phyloP scores from a whole-genome alignment of 495 filamentous ascomycete species.

The Patellaria atrata region DNA sequence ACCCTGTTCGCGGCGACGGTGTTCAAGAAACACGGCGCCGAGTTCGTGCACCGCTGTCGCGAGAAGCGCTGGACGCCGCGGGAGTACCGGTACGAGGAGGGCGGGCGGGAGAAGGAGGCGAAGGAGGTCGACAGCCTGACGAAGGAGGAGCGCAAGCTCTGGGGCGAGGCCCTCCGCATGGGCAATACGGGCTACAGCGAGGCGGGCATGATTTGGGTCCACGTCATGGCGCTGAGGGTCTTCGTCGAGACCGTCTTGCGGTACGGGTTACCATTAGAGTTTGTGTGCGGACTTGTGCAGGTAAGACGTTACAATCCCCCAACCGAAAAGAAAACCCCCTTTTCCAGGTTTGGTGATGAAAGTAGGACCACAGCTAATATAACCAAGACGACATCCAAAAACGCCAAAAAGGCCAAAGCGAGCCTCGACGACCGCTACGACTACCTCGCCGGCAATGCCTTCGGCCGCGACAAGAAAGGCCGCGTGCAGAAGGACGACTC shows the following conservation, averaged over 20 bases:
- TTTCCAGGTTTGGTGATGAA: neutral
- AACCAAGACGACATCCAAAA: slow-evolving; percentile 68
- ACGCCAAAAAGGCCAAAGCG: slow-evolving; percentile 63
- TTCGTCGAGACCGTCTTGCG: slow-evolving; percentile 95
- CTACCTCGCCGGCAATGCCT: slow-evolving; percentile 89
- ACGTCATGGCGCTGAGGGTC: slow-evolving; percentile 77
- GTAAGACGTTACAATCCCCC: slow-evolving; percentile 39
- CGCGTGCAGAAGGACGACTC: slow-evolving; percentile 77
- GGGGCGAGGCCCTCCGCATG: slow-evolving; percentile 78
- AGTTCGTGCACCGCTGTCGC: slow-evolving; percentile 78
- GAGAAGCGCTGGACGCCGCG: slow-evolving; percentile 88
- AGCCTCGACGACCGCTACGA: slow-evolving; percentile 76
- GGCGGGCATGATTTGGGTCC: slow-evolving; percentile 85
- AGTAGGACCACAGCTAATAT: too few relatives aligned
- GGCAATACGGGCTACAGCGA: slow-evolving; percentile 85
- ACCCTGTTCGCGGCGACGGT: slow-evolving; percentile 74
- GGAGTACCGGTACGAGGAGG: slow-evolving; percentile 84
- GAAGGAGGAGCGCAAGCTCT: slow-evolving; percentile 71
- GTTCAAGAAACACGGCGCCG: slow-evolving; percentile 77
- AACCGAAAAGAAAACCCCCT: neutral
- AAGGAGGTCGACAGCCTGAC: slow-evolving; percentile 66
- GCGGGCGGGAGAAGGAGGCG: slow-evolving; percentile 73
- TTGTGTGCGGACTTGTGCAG: slow-evolving; percentile 68
- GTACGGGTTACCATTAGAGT: slow-evolving; percentile 82
- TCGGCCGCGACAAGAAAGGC: slow-evolving; percentile 87